Percentiles rank a stretch among this genome's conserved stretches.
phyloP scores from a whole-genome alignment of 2,329 filamentous ascomycete species.

The Hypoxylon sp. region DNA sequence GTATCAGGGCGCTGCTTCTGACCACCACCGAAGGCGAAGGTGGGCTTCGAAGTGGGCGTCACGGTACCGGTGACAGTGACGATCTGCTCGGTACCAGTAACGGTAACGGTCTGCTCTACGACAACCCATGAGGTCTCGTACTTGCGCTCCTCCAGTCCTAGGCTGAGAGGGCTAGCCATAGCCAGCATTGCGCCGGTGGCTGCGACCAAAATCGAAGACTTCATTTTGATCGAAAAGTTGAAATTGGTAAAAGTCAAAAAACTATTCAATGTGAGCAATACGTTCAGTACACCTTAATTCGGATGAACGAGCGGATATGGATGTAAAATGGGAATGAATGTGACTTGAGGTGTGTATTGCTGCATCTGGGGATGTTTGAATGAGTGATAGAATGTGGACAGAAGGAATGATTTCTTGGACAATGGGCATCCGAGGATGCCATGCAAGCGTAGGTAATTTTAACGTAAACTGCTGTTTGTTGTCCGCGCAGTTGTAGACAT shows the following conservation, averaged over 20 bases:
- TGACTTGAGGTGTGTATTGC: constrained; percentile 18
- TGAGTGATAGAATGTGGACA: constrained; percentile 16
- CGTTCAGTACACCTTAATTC: constrained; percentile 3
- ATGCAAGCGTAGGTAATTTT: constrained; percentile 15
- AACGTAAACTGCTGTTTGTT: constrained; percentile 15
- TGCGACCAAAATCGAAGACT: constrained; percentile 53
- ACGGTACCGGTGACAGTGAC: no score
- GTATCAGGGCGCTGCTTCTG: constrained; percentile 26
- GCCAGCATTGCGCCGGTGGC: constrained; percentile 52
- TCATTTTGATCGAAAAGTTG: constrained; percentile 52
- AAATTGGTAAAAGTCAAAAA: constrained; percentile 26
- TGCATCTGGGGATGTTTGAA: constrained; percentile 13
- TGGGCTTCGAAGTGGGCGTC: constrained; percentile 31
- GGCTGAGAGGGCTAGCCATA: constrained; percentile 49
- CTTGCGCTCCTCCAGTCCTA: constrained; percentile 50
- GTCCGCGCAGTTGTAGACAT: background rate
- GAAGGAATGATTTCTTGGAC: background rate
- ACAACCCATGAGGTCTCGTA: constrained; percentile 51
- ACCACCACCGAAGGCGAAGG: constrained; percentile 21
- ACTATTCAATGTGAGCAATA: constrained; percentile 30
- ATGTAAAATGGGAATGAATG: constrained; percentile 22
- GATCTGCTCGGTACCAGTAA: constrained; percentile 48
- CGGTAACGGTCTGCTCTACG: constrained; percentile 51
- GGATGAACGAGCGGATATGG: constrained; percentile 18
- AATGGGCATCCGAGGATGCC: background rate